Conservation (phyloP, 345 rosid species). For the Dovyalis caffra region DNA sequence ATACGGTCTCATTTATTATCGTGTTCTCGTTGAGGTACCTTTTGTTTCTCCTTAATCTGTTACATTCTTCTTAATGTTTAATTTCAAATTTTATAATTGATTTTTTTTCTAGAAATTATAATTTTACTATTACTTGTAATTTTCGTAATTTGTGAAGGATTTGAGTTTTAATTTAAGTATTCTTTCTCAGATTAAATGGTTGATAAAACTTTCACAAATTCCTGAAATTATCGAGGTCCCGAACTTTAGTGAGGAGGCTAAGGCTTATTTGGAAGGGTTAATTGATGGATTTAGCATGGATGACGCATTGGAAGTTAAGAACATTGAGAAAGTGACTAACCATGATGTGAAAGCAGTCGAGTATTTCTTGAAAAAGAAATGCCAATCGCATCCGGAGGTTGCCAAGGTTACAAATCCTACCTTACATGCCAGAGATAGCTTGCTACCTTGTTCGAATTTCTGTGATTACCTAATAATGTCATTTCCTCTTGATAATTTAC, state of each 20-base stretch:
- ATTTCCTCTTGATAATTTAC: not conserved
- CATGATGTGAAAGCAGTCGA: conserved; percentile 98
- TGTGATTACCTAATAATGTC: not conserved
- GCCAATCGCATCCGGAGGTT: conserved; percentile 77
- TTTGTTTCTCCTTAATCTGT: not conserved
- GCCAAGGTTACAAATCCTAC: conserved; percentile 46
- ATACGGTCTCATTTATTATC: conserved; percentile 72
- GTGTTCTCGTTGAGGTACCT: conserved; percentile 82
- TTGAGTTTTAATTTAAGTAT: conserved; percentile 1
- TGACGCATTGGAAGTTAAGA: conserved; percentile 78
- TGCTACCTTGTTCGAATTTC: not conserved
- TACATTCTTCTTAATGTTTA: not conserved
- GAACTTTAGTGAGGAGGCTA: conserved; percentile 68
- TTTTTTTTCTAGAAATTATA: not conserved
- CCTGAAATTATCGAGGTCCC: conserved; percentile 79
- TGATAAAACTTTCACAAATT: conserved; percentile 79
- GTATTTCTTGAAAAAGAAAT: conserved; percentile 86
- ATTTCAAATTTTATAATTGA: not conserved
- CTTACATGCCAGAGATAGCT: not conserved
- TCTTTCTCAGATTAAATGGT: conserved; percentile 69
- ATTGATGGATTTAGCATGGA: conserved; percentile 60
- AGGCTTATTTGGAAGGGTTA: conserved; percentile 56
- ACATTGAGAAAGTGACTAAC: conserved; percentile 78
- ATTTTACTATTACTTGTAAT: not conserved
- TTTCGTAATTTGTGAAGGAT: too few species aligned